Evolutionary conservation across 768 basidiomycete species (phyloP).

Genomic region (Panus rudis): DNA sequence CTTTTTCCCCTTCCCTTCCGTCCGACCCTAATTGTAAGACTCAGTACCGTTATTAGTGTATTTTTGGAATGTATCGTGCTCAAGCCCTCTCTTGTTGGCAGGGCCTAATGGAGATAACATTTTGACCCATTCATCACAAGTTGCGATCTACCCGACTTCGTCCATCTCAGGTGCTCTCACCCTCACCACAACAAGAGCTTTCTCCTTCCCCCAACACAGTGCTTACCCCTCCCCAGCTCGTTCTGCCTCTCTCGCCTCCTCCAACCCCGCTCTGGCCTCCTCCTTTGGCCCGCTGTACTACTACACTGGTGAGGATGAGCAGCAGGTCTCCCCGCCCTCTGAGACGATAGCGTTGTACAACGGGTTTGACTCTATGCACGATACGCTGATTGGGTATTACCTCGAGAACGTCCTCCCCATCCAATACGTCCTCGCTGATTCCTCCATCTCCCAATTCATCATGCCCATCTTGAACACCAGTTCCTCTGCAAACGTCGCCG

Average conservation of each 20-base stretch:
- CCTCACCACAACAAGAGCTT: too few relatives aligned
- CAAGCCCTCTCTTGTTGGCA: conserved; percentile 53
- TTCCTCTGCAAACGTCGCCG: conserved; percentile 47
- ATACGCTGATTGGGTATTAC: too few relatives aligned
- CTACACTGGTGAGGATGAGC: conserved; percentile 8
- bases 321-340: conserved; percentile 6
- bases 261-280: conserved; percentile 12
- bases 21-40: conserved; percentile 76
- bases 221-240: too few relatives aligned
- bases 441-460: conserved; percentile 38
- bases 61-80: conserved; percentile 61
- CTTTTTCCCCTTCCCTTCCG: conserved; percentile 30
- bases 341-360: too few relatives aligned
- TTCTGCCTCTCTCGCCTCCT: not conserved
- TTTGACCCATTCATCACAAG: conserved; percentile 6
- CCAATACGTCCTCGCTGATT: conserved; percentile 66
- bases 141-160: conserved; percentile 7
- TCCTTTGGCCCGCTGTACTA: conserved; percentile 15
- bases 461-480: conserved; percentile 40
- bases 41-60: conserved; percentile 62
- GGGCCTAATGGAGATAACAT: conserved; percentile 28
- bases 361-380: too few relatives aligned
- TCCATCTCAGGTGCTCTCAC: too few relatives aligned
- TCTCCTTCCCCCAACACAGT: too few relatives aligned
- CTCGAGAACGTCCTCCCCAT: conserved; percentile 54